A percentile compares a stretch with the other conserved stretches of the same genome.
Conservation (phyloP, 2,329 filamentous ascomycete genomes). For the Penicillium frequentans region DNA sequence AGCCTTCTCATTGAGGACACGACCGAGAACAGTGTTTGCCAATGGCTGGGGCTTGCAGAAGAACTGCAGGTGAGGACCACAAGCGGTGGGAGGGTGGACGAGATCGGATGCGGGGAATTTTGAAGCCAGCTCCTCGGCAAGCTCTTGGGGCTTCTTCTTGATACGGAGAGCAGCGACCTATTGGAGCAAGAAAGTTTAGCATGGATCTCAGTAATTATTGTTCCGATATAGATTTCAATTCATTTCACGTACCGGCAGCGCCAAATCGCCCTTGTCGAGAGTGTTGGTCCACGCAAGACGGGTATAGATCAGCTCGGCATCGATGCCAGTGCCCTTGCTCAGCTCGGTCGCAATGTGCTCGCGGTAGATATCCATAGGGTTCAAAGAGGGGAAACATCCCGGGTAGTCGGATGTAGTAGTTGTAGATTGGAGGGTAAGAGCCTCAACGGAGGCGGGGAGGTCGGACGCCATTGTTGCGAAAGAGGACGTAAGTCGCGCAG, state of each 20-base stretch:
- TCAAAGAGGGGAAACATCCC: constrained; percentile 45
- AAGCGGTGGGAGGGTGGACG: constrained; percentile 54
- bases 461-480: constrained; percentile 36
- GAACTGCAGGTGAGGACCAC: constrained; percentile 64
- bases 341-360: constrained; percentile 47
- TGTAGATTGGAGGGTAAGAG: constrained; percentile 42
- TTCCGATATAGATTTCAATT: neutral
- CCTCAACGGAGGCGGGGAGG: constrained; percentile 38
- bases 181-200: constrained; percentile 9
- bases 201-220: neutral
- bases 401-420: constrained; percentile 40
- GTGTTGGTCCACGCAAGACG: constrained; percentile 47
- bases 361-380: constrained; percentile 49
- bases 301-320: constrained; percentile 40
- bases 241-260: constrained; percentile 38
- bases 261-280: constrained; percentile 49
- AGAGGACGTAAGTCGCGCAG: constrained; percentile 13
- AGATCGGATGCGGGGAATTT: constrained; percentile 61
- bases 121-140: constrained; percentile 56
- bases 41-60: constrained; percentile 63
- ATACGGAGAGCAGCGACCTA: constrained; percentile 46
- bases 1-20: constrained; percentile 57
- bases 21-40: constrained; percentile 57
- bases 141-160: constrained; percentile 60
- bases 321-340: constrained; percentile 38